Evolutionary conservation across 768 basidiomycete species (phyloP).

Genomic region (Rossbeevera mucosa): DNA sequence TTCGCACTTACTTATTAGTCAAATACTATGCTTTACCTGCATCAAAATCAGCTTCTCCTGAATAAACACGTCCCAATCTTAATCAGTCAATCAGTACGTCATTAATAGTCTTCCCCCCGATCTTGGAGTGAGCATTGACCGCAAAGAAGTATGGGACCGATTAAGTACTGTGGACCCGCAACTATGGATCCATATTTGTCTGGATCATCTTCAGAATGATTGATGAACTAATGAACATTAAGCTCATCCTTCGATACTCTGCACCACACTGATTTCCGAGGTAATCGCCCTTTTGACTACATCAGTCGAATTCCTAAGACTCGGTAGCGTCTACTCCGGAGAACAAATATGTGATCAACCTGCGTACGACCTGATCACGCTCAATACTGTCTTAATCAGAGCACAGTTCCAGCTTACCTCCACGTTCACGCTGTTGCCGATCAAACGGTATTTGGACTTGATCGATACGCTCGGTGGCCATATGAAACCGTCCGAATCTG

Average conservation of each 20-base stretch:
- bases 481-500: conserved; percentile 32
- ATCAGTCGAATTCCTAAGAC: not conserved
- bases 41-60: too few relatives aligned
- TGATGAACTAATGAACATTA: not conserved
- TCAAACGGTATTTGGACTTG: conserved; percentile 70
- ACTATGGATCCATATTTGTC: conserved; percentile 58
- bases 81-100: too few relatives aligned
- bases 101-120: too few relatives aligned
- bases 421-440: conserved; percentile 84
- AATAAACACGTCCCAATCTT: too few relatives aligned
- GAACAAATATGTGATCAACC: conserved; percentile 58
- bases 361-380: conserved; percentile 38
- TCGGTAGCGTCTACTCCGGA: not conserved
- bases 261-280: not conserved
- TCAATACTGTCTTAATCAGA: not conserved
- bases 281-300: not conserved
- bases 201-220: not conserved
- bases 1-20: too few relatives aligned
- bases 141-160: too few relatives aligned
- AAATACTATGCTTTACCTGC: too few relatives aligned
- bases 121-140: too few relatives aligned
- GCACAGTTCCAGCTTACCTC: conserved; percentile 35
- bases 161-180: conserved; percentile 61
- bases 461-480: conserved; percentile 61
- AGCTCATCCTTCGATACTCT: not conserved